phyloP scores from a whole-genome alignment of 805 yeast species.

The Candida bentonensis region DNA sequence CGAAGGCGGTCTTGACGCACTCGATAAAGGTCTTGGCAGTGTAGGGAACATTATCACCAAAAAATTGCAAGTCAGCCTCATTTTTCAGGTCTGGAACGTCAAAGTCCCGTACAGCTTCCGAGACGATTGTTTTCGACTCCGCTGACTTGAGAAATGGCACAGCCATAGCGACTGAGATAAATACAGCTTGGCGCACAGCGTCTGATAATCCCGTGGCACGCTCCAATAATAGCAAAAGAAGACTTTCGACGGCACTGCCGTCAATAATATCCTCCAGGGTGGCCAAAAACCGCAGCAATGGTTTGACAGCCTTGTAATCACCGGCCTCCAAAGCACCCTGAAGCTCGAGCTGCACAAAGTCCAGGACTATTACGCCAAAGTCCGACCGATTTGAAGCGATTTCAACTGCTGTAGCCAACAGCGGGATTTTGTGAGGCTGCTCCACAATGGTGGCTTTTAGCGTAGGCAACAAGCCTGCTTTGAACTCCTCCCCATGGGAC shows the following conservation, averaged over 20 bases:
- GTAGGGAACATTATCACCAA: slow-evolving; percentile 14
- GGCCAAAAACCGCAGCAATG: slow-evolving; percentile 56
- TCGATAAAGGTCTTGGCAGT: slow-evolving; percentile 20
- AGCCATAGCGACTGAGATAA: background rate
- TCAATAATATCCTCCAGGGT: slow-evolving; percentile 47
- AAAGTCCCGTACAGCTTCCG: background rate
- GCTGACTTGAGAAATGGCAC: background rate
- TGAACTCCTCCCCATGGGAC: slow-evolving; percentile 45
- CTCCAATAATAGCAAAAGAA: background rate
- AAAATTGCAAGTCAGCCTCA: slow-evolving; percentile 12
- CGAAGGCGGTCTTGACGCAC: slow-evolving; percentile 12
- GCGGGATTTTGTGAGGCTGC: slow-evolving; percentile 80
- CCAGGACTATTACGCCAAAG: slow-evolving; percentile 57
- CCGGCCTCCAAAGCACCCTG: slow-evolving; percentile 38
- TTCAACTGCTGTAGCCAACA: slow-evolving; percentile 54
- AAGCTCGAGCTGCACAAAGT: slow-evolving; percentile 49
- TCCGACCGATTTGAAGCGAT: slow-evolving; percentile 46
- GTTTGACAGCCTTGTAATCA: slow-evolving; percentile 54
- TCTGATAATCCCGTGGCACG: background rate
- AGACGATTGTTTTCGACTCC: background rate
- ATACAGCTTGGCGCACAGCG: background rate
- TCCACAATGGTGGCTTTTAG: slow-evolving; percentile 60
- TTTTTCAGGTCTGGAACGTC: background rate
- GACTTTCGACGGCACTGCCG: slow-evolving; percentile 28
- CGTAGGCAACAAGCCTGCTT: slow-evolving; percentile 46